Conservation (phyloP, 2,329 filamentous ascomycete species). For the Tolypocladium tundrense region DNA sequence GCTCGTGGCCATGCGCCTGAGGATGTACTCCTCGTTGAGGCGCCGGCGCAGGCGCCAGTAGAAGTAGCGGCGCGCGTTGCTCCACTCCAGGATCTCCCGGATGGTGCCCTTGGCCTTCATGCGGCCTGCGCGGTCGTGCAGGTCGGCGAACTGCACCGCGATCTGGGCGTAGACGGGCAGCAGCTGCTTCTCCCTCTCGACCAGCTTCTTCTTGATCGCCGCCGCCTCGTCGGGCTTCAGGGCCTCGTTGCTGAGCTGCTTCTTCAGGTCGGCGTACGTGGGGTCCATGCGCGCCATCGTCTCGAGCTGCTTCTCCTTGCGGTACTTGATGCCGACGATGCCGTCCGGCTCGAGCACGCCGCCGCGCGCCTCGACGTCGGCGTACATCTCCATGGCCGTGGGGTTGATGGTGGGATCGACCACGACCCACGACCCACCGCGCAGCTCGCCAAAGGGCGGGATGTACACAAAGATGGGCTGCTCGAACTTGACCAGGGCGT, state of each 20-base stretch:
- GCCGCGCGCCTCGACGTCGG: conserved; percentile 86
- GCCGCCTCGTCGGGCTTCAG: conserved; percentile 66
- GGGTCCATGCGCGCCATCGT: conserved; percentile 93
- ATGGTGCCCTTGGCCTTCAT: conserved; percentile 98
- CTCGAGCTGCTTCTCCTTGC: conserved; percentile 91
- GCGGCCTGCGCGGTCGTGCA: conserved; percentile 91
- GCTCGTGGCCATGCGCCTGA: conserved; percentile 68
- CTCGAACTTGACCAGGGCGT: conserved; percentile 95
- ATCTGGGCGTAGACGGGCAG: conserved; percentile 92
- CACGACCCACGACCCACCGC: conserved; percentile 98
- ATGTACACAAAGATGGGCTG: conserved; percentile 99
- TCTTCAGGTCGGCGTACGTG: conserved; percentile 73
- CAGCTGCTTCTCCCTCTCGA: conserved; percentile 73
- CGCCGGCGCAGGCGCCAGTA: conserved; percentile 98
- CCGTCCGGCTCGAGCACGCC: conserved; percentile 97
- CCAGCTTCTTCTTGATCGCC: conserved; percentile 75
- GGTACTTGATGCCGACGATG: conserved; percentile 98
- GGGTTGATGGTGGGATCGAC: conserved; percentile 98
- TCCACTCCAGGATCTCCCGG: conserved; percentile 74
- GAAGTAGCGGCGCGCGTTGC: conserved; percentile 89
- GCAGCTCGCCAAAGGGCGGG: conserved; percentile 88
- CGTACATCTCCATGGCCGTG: conserved; percentile 98
- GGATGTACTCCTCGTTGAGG: conserved; percentile 93
- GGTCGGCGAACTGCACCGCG: conserved; percentile 90
- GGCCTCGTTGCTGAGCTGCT: conserved; percentile 52